Base-by-base conservation (phyloP, 2,329 filamentous ascomycete species). In the Xylaria sp. region DNA sequence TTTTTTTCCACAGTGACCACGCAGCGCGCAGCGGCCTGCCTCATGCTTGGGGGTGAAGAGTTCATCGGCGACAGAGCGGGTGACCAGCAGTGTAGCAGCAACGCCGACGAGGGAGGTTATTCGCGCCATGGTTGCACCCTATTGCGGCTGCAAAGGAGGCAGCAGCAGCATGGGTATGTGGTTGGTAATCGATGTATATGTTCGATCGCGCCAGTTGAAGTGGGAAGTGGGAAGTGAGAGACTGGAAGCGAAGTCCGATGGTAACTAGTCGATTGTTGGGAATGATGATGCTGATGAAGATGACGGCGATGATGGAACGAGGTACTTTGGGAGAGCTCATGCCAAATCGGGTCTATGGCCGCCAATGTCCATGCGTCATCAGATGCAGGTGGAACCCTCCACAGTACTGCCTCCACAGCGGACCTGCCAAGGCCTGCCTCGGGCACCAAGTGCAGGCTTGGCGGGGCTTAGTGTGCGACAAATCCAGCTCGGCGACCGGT, bases 1-100 rank as follows among this genome's bases (percentile, higher is more conserved):
- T 81, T 95, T 91, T 80, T 94, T 94, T 57, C 96, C 96, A 79
- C 96, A 99, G 71, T 97, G 92, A 8, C 94, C 94, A 59, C 95
- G 89, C 71, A 98, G 93, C 0, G 95, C 93, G 81, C 95, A 98
- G 72, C 95, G 88, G 48, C 95, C 95, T 59, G 91, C 85, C 81
- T 98, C 94, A 75, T 98, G 95, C 72, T 90, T 92, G 1, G 85
- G 84, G 0, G 87, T 89, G 66, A 78, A 80, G 55, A 77, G 70
- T 9, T 75, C 75, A 63, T 75, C 76, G 60, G 76, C 76, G 40
- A 75, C 75, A 65, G 72, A 74, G 44, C 73, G 70, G 37, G 77
- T 76, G 35, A 76, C 77, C 58, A 83, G 75, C 71, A 82, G 71
- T 59, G 81, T 60, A 57, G 68, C 76, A 68, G 76, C 75, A 13